Evolutionary conservation across 2,329 filamentous ascomycete genomes (phyloP), one percentile per base, ranked within the genome.

Genomic region (Pyricularia pennisetigena): DNA sequence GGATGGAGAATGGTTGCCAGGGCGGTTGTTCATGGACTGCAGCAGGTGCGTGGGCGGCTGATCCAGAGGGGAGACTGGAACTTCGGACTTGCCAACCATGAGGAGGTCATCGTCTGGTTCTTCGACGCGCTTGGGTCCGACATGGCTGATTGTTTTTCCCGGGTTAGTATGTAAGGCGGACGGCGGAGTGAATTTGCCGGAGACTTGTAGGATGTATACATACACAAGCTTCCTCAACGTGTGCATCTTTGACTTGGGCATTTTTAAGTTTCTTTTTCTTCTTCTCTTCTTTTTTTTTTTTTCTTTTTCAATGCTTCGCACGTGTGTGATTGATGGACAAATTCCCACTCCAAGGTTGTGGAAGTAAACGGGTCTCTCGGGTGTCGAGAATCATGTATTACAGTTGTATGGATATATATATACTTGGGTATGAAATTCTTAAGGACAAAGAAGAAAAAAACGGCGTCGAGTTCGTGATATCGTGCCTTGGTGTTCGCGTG

Each of bases 11-110:
- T n/a, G 41, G 14, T 23, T 54, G 4, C 14, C 14, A 30, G 59
- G 41, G 28, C 65, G 65, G 49, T 29, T 24, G 28, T 62, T 29
- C 29, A 67, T 32, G 28, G 65, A 62, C 20, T 35, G 54, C 28
- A 67, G 16, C 8, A 67, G 57, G 24, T 35, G 65, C n/a, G 65
- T 4, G 1, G 65, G 65, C n/a, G 49, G 65, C 54, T 57, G 30
- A n/a, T 67, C 66, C 57, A 26, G 57, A 23, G 57, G 30, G 14
- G 57, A 64, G 12, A 67, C 57, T 57, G 66, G 66, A 8, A 67
- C 66, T 59, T 67, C 66, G 30, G 66, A 67, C 66, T 41, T 64
- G 57, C 66, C 66, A n/a, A 67, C 66, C 66, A 67, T 67, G 59
- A 32, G 28, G 29, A 67, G 29, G 28, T 67, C 66, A 30, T 67